phyloP scores from a whole-genome alignment of 306 rosid species.

The Vigna reflexopilosa region DNA sequence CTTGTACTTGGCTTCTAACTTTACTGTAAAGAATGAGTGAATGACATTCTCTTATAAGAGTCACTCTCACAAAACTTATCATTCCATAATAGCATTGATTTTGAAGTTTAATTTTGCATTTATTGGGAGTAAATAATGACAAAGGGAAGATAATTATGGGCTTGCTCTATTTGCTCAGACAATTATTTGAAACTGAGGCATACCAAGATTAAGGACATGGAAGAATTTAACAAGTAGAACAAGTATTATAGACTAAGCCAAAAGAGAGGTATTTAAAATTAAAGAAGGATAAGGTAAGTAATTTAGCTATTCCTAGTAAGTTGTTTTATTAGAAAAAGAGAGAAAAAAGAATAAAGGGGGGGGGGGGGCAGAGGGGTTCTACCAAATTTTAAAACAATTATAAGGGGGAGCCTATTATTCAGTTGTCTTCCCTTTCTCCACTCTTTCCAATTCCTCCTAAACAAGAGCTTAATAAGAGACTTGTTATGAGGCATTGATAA shows the following conservation, averaged over 20 bases:
- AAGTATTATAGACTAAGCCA: conserved; percentile 31
- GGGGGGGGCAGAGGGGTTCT: background rate
- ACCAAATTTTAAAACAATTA: conserved; percentile 35
- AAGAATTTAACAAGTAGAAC: conserved; percentile 27
- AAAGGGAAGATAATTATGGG: conserved; percentile 13
- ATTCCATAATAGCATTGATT: conserved; percentile 15
- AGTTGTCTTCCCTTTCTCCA: conserved; percentile 32
- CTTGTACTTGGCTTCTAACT: conserved; percentile 49
- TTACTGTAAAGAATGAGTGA: conserved; percentile 43
- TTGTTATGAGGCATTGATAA: conserved; percentile 18
- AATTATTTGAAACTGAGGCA: conserved; percentile 24
- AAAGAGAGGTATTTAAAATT: conserved; percentile 2
- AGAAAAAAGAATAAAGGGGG: background rate
- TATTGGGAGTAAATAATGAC: background rate
- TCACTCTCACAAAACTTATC: conserved; percentile 20
- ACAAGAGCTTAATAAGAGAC: conserved; percentile 42
- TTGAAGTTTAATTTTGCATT: background rate
- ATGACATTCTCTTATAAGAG: conserved; percentile 44
- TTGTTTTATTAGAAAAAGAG: background rate
- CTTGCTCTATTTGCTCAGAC: conserved; percentile 41
- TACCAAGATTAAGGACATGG: conserved; percentile 11
- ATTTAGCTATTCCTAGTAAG: conserved; percentile 9
- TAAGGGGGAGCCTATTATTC: conserved; percentile 34
- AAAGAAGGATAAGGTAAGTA: conserved; percentile 27
- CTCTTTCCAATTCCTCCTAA: conserved; percentile 49